Evolutionary conservation across 352 stramenopile genomes (phyloP).

Genomic region (Pythium sukuiense): DNA sequence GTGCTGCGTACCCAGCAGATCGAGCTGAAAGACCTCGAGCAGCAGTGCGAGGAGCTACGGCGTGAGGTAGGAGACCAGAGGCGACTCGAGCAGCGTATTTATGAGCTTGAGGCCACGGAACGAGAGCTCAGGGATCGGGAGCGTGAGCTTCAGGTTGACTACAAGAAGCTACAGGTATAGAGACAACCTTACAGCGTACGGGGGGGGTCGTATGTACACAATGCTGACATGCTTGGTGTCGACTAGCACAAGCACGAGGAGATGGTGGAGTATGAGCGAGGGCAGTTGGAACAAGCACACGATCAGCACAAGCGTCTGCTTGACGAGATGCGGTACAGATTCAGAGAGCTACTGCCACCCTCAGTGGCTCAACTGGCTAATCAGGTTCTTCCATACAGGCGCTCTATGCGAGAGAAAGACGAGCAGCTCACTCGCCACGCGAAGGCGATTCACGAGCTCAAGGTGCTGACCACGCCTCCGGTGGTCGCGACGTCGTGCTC

Average conservation of each 20-base stretch:
- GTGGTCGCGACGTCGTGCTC: slow-evolving; percentile 28
- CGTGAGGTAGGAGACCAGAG: slow-evolving; percentile 25
- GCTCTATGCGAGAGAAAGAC: slow-evolving; percentile 51
- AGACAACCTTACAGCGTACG: no score
- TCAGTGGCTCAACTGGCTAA: neutral
- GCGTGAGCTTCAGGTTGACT: slow-evolving; percentile 33
- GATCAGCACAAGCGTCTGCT: slow-evolving; percentile 52
- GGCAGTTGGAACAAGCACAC: slow-evolving; percentile 47
- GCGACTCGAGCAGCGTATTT: slow-evolving; percentile 41
- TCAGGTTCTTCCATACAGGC: slow-evolving; percentile 13
- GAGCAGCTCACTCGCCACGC: slow-evolving; percentile 45
- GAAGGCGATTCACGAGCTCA: slow-evolving; percentile 43
- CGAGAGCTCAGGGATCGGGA: slow-evolving; percentile 33
- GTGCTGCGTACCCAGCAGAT: slow-evolving; percentile 50
- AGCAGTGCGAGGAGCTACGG: slow-evolving; percentile 28
- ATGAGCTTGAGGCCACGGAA: slow-evolving; percentile 38
- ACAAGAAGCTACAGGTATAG: slow-evolving; percentile 37
- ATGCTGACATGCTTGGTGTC: no score
- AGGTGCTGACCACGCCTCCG: slow-evolving; percentile 28
- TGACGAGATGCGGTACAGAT: slow-evolving; percentile 50
- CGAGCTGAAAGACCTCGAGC: slow-evolving; percentile 47
- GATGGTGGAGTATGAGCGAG: slow-evolving; percentile 42
- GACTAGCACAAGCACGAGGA: slow-evolving; percentile 48
- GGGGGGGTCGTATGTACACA: no score
- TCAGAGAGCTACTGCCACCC: neutral